phyloP scores from a whole-genome alignment of 169 alveolate species.

The Cryptosporidium canis region DNA sequence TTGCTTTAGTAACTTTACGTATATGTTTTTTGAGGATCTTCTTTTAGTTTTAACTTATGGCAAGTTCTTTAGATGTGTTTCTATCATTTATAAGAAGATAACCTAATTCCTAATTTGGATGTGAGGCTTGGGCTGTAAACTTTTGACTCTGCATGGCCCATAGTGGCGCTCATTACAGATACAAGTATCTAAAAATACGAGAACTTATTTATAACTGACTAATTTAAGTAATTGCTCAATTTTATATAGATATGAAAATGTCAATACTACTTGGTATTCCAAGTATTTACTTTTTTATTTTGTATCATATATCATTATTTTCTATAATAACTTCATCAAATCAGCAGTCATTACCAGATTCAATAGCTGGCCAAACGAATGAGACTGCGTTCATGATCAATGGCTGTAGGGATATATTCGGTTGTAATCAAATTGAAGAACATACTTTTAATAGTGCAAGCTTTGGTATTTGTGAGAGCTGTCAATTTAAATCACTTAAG shows the following conservation, averaged over 20 bases:
- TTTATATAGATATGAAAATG: neutral
- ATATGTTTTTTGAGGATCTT: neutral
- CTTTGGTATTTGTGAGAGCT: neutral
- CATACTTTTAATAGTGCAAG: neutral
- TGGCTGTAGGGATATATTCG: neutral
- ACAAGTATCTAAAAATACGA: neutral
- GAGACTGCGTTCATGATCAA: neutral
- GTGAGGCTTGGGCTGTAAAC: neutral
- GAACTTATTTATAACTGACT: neutral
- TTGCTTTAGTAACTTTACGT: conserved; percentile 3
- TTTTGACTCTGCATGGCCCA: neutral
- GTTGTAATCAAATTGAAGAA: neutral
- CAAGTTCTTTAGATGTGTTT: too few relatives aligned
- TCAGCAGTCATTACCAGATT: neutral
- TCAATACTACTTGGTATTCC: neutral
- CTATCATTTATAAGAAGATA: too few relatives aligned
- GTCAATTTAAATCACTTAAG: neutral
- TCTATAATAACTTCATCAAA: neutral
- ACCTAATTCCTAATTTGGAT: too few relatives aligned
- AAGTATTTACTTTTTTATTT: neutral
- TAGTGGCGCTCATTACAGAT: neutral
- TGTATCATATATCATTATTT: neutral
- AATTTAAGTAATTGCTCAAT: neutral
- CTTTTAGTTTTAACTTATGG: neutral
- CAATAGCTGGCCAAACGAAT: neutral